Base-by-base conservation (phyloP, 2,329 filamentous ascomycete species). In the Acrocalymma vagum region DNA sequence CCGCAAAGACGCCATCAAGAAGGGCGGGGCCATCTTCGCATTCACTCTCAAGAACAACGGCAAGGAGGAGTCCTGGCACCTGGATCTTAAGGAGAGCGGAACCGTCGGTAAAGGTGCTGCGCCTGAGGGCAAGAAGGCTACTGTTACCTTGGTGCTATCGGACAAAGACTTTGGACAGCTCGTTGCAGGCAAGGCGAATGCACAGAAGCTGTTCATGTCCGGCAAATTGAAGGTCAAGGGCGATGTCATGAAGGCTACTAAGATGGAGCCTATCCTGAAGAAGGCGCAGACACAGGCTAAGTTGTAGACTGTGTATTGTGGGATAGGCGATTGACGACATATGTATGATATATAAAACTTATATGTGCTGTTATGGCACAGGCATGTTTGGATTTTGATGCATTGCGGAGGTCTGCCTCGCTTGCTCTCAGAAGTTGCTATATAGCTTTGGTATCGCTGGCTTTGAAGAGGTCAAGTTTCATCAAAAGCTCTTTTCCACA, bases 201-300 rank as follows among this genome's bases (percentile, higher is more conserved):
- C 94, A 42, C 94, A 99, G 80, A 85, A 86, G 60, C 78, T 99
- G 53, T 96, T 97, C 77, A 97, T 99, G 93, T 83, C 83, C n/a
- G 94, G 94, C 63, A 96, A 96, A 81, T 80, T 99, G 67, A 99
- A 97, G 88, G 84, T 97, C 70, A 95, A 91, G 84, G 94, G 94
- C 51, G 91, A 97, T 71, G 85, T 97, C 48, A 97, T 97, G 93
- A 96, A 96, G 83, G 88, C 94, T 24, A 96, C 92, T 46, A 96
- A 95, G 85, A 84, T 96, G 74, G 91, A 96, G 75, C 88, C 90
- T 26, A 87, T 97, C 23, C 29, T 70, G n/a, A 70, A 68, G 62
- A 68, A 66, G 59, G 65, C 62, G 28, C 60, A 65, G 57, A 56
- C 51, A 13, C 49, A 54, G 41, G 58, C 65, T 16, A 72, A 72